Base-by-base conservation (phyloP, 768 basidiomycete species). In the Suillus bovinus region DNA sequence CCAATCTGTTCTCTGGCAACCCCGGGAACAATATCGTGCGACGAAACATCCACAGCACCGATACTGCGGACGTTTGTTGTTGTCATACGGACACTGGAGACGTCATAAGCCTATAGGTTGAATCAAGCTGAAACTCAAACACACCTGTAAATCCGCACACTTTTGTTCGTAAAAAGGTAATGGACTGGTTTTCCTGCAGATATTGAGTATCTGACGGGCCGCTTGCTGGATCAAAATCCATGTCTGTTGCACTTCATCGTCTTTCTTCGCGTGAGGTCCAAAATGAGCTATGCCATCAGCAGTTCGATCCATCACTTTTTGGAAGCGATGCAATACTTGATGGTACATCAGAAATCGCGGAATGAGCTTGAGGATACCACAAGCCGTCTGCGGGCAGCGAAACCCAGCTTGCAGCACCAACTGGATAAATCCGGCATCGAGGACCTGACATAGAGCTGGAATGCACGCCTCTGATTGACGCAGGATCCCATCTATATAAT, bases 31-130 rank as follows among this genome's bases (percentile, higher is more conserved):
- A 34, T 60, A 60, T 22, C 59, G 22, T 34, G 59, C 59, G 13
- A 60, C 22, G 33, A 50, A 20, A 60, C 59, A 60, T 22, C 59
- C 59, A 27, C 49, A 54, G n/a, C 59, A 60, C 20, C 59, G 59
- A 47, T 34, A 38, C 27, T 34, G 59, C 10, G 44, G 59, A 11
- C 11, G 41, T 17, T 34, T 11, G 17, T 55, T 11, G 22, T 16
- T 44, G 17, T 46, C 27, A 50, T 31, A 36, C 16, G 39, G 49
- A 52, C 59, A 60, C 59, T 60, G 14, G 8, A 22, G 34, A 54
- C 22, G 14, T 54, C 8, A 36, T 54, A 22, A 54, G n/a, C 14
- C 2, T 24, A 54, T 54, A 8, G 13, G 14, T 13, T 16, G 22
- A 17, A 36, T 16, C n/a, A 24, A 36, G 14, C 34, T 16, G 24